A percentile compares a stretch with the other conserved stretches of the same genome.
These are phyloP conservation scores for Vachellia collinsii DNA, from an alignment of 306 rosid species.

Conservation along the genomic window DNA sequence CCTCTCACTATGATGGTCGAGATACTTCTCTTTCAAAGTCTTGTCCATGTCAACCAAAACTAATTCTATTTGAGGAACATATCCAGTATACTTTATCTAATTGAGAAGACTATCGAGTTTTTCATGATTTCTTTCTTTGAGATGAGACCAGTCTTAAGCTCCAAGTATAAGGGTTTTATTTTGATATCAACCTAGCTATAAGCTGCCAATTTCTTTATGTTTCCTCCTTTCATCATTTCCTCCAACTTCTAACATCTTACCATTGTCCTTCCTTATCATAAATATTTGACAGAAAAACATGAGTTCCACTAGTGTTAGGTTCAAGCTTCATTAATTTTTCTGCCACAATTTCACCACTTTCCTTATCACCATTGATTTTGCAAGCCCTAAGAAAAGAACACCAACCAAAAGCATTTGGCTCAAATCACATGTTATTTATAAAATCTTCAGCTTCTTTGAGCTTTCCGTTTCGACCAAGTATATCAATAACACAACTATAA, in stretches of 20 bases:
- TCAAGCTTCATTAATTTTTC: conserved; percentile 54
- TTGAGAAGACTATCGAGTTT: conserved; percentile 51
- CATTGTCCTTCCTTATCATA: conserved; percentile 54
- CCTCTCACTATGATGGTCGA: conserved; percentile 62
- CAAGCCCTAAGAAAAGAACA: conserved; percentile 66
- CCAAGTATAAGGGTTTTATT: conserved; percentile 56
- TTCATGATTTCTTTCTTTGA: conserved; percentile 52
- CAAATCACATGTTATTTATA: conserved; percentile 55
- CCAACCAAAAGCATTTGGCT: conserved; percentile 69
- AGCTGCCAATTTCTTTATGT: conserved; percentile 51
- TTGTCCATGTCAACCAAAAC: conserved; percentile 53
- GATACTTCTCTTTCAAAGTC: conserved; percentile 46
- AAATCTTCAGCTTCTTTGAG: conserved; percentile 56
- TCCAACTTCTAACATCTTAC: conserved; percentile 53
- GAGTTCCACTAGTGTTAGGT: conserved; percentile 56
- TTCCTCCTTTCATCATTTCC: conserved; percentile 55
- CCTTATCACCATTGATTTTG: conserved; percentile 52
- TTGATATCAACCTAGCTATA: conserved; percentile 63
- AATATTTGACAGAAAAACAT: conserved; percentile 56
- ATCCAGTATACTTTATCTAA: conserved; percentile 55
- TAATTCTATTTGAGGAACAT: conserved; percentile 49
- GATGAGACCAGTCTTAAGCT: conserved; percentile 63
- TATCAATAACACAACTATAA: conserved; percentile 53
- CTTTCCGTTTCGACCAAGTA: conserved; percentile 54
- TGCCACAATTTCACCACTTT: conserved; percentile 59